Conservation (phyloP, 192 early-diverging fungal species). For the Obelidium mucronatum region DNA sequence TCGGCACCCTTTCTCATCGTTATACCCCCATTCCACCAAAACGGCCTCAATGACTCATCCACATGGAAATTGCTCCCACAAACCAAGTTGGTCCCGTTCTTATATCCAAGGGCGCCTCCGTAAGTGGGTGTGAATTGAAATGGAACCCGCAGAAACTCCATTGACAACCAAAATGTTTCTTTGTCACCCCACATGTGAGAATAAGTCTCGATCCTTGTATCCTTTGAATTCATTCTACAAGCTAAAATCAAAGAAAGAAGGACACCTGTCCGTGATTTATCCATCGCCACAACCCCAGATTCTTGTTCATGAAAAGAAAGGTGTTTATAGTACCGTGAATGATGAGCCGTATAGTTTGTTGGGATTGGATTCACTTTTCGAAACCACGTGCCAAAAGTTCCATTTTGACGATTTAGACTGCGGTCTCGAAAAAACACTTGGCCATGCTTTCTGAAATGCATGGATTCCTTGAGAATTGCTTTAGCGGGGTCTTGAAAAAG, state of each 20-base stretch:
- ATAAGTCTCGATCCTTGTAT: background rate
- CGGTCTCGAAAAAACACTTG: slow-evolving; percentile 73
- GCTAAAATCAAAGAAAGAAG: background rate
- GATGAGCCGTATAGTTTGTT: background rate
- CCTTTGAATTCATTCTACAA: background rate
- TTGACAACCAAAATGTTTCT: slow-evolving; percentile 64
- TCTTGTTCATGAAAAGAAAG: background rate
- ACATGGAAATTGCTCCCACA: slow-evolving; percentile 43
- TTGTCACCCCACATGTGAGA: slow-evolving; percentile 17
- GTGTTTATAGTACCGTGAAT: background rate
- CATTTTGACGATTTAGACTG: background rate
- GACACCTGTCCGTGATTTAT: background rate
- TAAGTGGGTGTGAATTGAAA: slow-evolving; percentile 61
- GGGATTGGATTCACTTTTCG: slow-evolving; percentile 44
- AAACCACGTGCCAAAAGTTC: slow-evolving; percentile 47
- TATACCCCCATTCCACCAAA: slow-evolving; percentile 54
- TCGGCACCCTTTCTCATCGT: slow-evolving; percentile 34
- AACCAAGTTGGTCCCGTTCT: slow-evolving; percentile 18
- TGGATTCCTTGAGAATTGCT: slow-evolving; percentile 42
- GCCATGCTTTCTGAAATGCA: slow-evolving; percentile 48
- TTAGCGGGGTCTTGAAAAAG: slow-evolving; percentile 12
- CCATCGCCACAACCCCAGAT: slow-evolving; percentile 12
- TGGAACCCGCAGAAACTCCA: slow-evolving; percentile 66
- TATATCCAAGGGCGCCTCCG: slow-evolving; percentile 62
- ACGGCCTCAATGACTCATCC: slow-evolving; percentile 35